Evolutionary conservation across 768 basidiomycete genomes (phyloP), one percentile per base, ranked within the genome.

Genomic region (Thelephora ganbajun): DNA sequence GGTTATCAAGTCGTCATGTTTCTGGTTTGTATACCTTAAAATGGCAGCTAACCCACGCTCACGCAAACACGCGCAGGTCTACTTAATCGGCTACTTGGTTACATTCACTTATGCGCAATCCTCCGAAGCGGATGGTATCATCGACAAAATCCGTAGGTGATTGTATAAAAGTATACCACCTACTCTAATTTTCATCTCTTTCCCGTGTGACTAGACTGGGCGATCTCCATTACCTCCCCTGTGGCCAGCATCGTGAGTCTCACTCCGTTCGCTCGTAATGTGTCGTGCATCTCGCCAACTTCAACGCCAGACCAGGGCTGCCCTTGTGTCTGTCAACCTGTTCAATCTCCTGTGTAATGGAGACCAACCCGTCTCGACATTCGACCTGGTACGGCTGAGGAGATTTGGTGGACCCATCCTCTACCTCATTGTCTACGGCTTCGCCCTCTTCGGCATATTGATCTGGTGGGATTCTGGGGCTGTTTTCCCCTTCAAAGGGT

Each of bases 401-500:
- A 70, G 73, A 53, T 88, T 70, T 49, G 86, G 86, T 3, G 81
- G 83, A 9, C 85, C 86, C 0, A 85, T 88, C 50, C 53, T 75
- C 6, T 89, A 88, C 57, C 73, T 87, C 45, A 68, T 86, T 48
- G 51, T 79, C 20, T 77, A 80, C 44, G 66, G 70, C 18, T 58
- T 81, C 33, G 53, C 77, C 14, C 71, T 84, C 6, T 70, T 86
- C 44, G 71, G 56, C 2, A 63, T 86, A 30, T 74, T 88, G 16
- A 74, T 86, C 19, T 82, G 76, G 71, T 74, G 72, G 22, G 83
- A 86, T 56, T 85, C 83, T 4, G 83, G 84, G 2, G 74, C 79
- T 11, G 54, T 72, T 18, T 52, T 73, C 14, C 68, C 70, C 35
- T 14, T 5, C 19, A 44, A 13, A 18, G n/a, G n/a, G n/a, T n/a